Evolutionary conservation across 2,329 filamentous ascomycete genomes (phyloP), one percentile per base, ranked within the genome.

Genomic region (Trichoderma breve): DNA sequence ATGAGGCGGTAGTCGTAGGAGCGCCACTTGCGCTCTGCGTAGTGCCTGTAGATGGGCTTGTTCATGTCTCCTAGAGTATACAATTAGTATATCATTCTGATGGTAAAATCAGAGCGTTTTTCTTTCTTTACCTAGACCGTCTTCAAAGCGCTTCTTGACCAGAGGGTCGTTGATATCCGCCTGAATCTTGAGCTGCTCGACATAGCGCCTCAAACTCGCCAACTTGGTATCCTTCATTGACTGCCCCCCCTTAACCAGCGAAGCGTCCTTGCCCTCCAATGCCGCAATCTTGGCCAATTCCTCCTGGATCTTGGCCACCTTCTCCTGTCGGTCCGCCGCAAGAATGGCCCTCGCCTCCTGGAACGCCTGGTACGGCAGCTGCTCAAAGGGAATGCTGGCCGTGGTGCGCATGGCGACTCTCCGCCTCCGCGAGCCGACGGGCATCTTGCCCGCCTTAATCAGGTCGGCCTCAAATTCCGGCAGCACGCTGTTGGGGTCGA

Each of bases 291-390:
- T 90, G 73, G 86, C 86, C 65, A 90, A 83, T 81, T 93, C 90
- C 32, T 82, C 85, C 65, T 88, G 84, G 72, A 99, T 95, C 78
- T 91, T 85, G 73, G 86, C 84, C 65, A 98, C 77, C 84, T 97
- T 98, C 82, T 95, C 89, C 75, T 90, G 85, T 53, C 95, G 89
- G 80, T 99, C 96, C 70, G 89, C 89, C 68, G 90, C 87, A 71
- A 99, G 85, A 63, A 98, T 83, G 80, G 94, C 93, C 74, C 95
- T 90, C 53, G 96, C 96, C 84, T 98, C 95, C 83, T 99, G 96
- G 85, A 98, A 99, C 83, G 93, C 96, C 86, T 98, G 95, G 84
- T 97, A 99, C 21, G 96, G 96, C 76, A 99, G 85, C 80, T 95
- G 92, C 84, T 97, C 94, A 80, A 99, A 98, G 30, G 95, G 94